Base-by-base conservation (phyloP, 768 basidiomycete genomes). In the Phylloporus arenicola region DNA sequence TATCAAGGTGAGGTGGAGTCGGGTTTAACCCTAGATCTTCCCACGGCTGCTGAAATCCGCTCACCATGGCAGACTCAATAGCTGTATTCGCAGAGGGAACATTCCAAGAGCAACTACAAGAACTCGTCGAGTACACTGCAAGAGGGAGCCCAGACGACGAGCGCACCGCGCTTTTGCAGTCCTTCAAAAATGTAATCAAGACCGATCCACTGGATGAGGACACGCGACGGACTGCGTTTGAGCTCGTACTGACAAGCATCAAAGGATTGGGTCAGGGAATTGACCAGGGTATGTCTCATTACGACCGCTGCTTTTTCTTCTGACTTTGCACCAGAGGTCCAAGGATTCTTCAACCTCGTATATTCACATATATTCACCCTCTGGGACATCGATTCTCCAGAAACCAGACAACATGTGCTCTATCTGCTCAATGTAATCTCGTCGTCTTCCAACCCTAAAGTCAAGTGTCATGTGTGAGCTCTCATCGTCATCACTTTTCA, bases 11-110 rank as follows among this genome's bases (percentile, higher is more conserved):
- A n/a, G n/a, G n/a, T n/a, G n/a, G n/a, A n/a, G n/a, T n/a, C n/a
- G n/a, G n/a, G n/a, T n/a, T n/a, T n/a, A n/a, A n/a, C n/a, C n/a
- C n/a, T n/a, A n/a, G n/a, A n/a, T n/a, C n/a, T n/a, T n/a, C n/a
- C n/a, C n/a, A n/a, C n/a, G n/a, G n/a, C n/a, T n/a, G n/a, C n/a
- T n/a, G n/a, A n/a, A n/a, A n/a, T n/a, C n/a, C n/a, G n/a, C n/a
- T n/a, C n/a, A n/a, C n/a, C n/a, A n/a, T n/a, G n/a, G n/a, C 84
- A 58, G 89, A 91, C 71, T 86, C 88, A 35, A 75, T 92, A 50
- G 83, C 89, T 52, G 81, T 92, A 57, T 92, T 90, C 63, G 83
- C 86, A 17, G 90, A 93, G 70, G 90, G 90, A 45, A 91, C 89
- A 2, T 92, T 88, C 59, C 84, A 86, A 65, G 90, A 93, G 27